These are phyloP conservation scores for Phylloporus arenicola DNA, from an alignment of 768 basidiomycete species.

Conservation along the genomic window DNA sequence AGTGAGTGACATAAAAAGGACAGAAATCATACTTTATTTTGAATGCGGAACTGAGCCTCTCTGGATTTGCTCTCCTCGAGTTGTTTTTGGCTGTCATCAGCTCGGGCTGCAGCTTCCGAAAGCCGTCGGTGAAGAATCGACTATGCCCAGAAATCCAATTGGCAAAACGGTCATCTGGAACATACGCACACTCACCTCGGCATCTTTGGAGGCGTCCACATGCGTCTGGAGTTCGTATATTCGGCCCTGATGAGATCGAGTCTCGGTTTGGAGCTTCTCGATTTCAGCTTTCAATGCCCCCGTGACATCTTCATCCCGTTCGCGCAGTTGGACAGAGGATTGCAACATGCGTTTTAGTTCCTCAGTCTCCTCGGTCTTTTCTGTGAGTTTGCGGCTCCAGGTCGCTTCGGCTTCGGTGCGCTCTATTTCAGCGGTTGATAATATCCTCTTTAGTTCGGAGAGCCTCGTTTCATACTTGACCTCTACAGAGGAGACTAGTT, in stretches of 20 bases:
- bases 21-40: slow-evolving; percentile 64
- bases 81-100: slow-evolving; percentile 54
- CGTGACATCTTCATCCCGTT: slow-evolving; percentile 51
- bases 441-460: slow-evolving; percentile 60
- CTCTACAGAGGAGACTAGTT: slow-evolving; percentile 68
- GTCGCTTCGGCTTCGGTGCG: slow-evolving; percentile 82
- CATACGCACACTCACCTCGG: slow-evolving; percentile 49
- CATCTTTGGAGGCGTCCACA: slow-evolving; percentile 45
- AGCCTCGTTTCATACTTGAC: slow-evolving; percentile 72
- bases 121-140: slow-evolving; percentile 40
- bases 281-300: slow-evolving; percentile 51
- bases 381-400: slow-evolving; percentile 80
- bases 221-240: slow-evolving; percentile 51
- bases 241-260: slow-evolving; percentile 45
- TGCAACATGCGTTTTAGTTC: slow-evolving; percentile 57
- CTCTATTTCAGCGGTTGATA: slow-evolving; percentile 71
- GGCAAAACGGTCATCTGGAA: background rate
- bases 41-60: slow-evolving; percentile 63
- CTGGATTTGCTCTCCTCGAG: slow-evolving; percentile 68
- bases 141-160: slow-evolving; percentile 30
- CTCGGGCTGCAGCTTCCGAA: slow-evolving; percentile 45
- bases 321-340: slow-evolving; percentile 51
- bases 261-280: slow-evolving; percentile 44
- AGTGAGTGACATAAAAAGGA: slow-evolving; percentile 2
- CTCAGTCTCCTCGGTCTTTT: slow-evolving; percentile 75